Conservation (phyloP, 208 protist genomes). For the Acanthamoeba rhysodes region DNA sequence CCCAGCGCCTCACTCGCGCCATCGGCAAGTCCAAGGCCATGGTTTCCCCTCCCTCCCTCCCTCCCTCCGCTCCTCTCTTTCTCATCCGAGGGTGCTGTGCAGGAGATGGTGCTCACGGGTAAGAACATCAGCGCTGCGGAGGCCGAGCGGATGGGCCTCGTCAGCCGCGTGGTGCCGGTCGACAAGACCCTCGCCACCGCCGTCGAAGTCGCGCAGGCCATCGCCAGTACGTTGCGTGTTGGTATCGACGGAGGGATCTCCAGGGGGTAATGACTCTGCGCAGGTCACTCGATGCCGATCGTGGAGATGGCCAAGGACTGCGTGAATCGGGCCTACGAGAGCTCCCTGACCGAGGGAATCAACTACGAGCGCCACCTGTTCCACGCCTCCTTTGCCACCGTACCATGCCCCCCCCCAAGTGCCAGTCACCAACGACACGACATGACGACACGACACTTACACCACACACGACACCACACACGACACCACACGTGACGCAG, state of each 20-base stretch:
- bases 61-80: no score
- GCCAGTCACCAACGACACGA: no score
- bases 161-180: constrained; percentile 87
- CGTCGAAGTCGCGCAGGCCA: constrained; percentile 86
- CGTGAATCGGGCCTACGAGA: constrained; percentile 88
- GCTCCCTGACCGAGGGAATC: constrained; percentile 78
- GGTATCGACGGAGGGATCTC: not conserved
- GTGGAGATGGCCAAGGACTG: constrained; percentile 85
- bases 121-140: constrained; percentile 83
- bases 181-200: constrained; percentile 86
- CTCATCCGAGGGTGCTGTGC: constrained; percentile 85
- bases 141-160: constrained; percentile 86
- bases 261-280: not conserved
- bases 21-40: constrained; percentile 93
- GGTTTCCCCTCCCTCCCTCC: constrained; percentile 56
- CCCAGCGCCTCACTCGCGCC: constrained; percentile 90
- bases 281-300: constrained; percentile 88
- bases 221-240: constrained; percentile 74
- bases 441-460: no score
- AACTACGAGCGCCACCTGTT: constrained; percentile 90
- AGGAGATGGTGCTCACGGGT: constrained; percentile 90
- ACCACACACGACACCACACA: constrained; percentile 90
- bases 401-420: no score
- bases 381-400: constrained; percentile 90
- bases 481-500: no score